These are phyloP conservation scores for Sporothrix euskadiensis DNA, from an alignment of 2,329 filamentous ascomycete genomes.

Conservation along the genomic window DNA sequence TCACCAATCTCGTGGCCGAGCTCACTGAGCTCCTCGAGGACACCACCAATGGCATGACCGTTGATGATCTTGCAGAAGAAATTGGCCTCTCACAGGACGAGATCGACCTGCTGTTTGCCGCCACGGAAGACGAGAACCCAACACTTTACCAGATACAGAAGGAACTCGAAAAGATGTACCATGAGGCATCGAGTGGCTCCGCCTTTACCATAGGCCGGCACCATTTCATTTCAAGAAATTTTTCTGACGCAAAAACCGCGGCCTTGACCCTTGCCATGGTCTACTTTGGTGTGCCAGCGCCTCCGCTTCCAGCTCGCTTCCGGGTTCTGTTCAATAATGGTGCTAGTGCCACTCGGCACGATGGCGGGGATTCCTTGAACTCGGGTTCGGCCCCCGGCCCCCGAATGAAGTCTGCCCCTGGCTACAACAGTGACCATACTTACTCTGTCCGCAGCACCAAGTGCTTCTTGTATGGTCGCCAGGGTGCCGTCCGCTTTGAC, in stretches of 20 bases:
- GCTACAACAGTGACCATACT: neutral
- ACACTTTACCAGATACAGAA: neutral
- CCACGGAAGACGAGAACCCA: neutral
- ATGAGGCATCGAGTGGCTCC: neutral
- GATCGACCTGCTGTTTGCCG: neutral
- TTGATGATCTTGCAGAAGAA: neutral
- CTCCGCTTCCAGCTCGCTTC: neutral
- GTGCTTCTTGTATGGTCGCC: conserved; percentile 26
- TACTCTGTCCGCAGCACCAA: neutral
- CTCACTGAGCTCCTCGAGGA: neutral
- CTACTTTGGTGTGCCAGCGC: neutral
- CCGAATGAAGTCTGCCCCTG: neutral
- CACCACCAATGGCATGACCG: neutral
- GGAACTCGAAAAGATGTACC: neutral
- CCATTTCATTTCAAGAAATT: neutral
- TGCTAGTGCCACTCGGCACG: no score
- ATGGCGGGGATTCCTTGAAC: neutral
- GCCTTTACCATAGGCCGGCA: neutral
- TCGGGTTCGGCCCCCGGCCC: no score
- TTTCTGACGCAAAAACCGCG: neutral
- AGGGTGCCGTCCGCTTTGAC: conserved; percentile 29
- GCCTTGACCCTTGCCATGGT: conserved; percentile 5
- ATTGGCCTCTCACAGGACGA: conserved; percentile 23
- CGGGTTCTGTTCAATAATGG: neutral
- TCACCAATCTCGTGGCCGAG: neutral